Base-by-base conservation (phyloP, 2,329 filamentous ascomycete genomes). In the Cladosporium cucumerinum region DNA sequence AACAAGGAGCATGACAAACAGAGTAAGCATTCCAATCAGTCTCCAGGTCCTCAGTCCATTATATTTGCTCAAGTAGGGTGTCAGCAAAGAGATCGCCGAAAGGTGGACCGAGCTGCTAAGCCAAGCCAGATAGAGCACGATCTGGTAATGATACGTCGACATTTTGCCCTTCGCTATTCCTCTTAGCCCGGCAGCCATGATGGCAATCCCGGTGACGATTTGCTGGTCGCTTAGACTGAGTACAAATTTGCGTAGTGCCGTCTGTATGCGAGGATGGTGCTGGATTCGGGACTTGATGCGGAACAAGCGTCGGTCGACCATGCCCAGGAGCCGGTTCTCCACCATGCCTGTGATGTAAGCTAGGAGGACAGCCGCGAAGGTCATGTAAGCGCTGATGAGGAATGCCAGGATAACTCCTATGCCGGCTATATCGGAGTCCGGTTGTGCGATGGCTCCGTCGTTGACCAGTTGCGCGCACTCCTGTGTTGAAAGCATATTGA, bases 121-220 rank as follows among this genome's bases (percentile, higher is more conserved):
- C 71, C 73, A 76, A 7, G 71, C 74, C 12, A 76, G 65, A 52
- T 74, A 72, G 18, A 66, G 61, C 5, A 73, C 67, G 10, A 73
- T 68, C n/a, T 70, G 65, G 63, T 72, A 75, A 14, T 69, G 63
- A 59, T 75, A 75, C 0, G 70, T 69, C 1, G 63, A 67, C 11
- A 75, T 74, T 5, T 55, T 61, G 21, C 67, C 69, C n/a, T 65
- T 57, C 1, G 16, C 18, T 2, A 68, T 30, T 11, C 65, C 67
- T 12, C 65, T 36, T 43, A 72, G 68, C 1, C 71, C 74, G 12
- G 69, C 71, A 10, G 66, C 63, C 10, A 75, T 60, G 28, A 75
- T 70, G 0, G 61, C 61, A 23, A 64, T 64, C 16, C 61, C 61
- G 21, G 61, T 64, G 39, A 64, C 61, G 39, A 64, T 51, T n/a